Percentiles rank a stretch among this genome's conserved stretches.
These are phyloP conservation scores for Sugiyamaella floridensis DNA, from an alignment of 805 yeast genomes.

Conservation along the genomic window DNA sequence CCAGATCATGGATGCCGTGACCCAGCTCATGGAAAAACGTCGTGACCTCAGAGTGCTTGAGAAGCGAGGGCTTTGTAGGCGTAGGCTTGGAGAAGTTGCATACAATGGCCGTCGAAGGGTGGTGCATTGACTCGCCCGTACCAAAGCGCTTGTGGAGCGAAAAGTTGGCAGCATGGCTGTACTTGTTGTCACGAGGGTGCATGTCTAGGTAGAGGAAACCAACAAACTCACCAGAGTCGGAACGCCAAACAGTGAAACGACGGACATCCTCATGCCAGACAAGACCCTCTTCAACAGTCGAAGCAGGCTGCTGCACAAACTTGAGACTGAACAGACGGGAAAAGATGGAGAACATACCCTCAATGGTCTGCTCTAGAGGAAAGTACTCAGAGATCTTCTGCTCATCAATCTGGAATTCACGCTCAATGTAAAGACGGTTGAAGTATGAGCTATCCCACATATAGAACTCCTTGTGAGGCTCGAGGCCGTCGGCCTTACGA, in stretches of 20 bases:
- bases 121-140: slow-evolving; percentile 39
- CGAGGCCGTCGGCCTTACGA: slow-evolving; percentile 38
- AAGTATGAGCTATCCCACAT: slow-evolving; percentile 73
- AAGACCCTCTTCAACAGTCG: slow-evolving; percentile 29
- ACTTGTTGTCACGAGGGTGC: slow-evolving; percentile 81
- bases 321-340: slow-evolving; percentile 63
- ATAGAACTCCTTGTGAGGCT: slow-evolving; percentile 34
- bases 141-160: slow-evolving; percentile 52
- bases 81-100: slow-evolving; percentile 80
- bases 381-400: slow-evolving; percentile 68
- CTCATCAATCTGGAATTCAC: slow-evolving; percentile 64
- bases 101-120: slow-evolving; percentile 72
- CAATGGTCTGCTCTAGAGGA: slow-evolving; percentile 62
- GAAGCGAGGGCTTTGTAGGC: slow-evolving; percentile 59
- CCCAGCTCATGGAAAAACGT: slow-evolving; percentile 89
- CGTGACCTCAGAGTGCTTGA: slow-evolving; percentile 70
- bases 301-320: slow-evolving; percentile 50
- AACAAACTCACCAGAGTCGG: slow-evolving; percentile 56
- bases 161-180: slow-evolving; percentile 85
- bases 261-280: slow-evolving; percentile 78
- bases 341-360: slow-evolving; percentile 63
- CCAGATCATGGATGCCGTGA: slow-evolving; percentile 76
- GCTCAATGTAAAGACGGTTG: slow-evolving; percentile 58
- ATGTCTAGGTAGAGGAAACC: slow-evolving; percentile 78
- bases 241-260: slow-evolving; percentile 56